Evolutionary conservation across 1,284 basidiomycete genomes (phyloP).

Genomic region (Moesziomyces antarcticus): DNA sequence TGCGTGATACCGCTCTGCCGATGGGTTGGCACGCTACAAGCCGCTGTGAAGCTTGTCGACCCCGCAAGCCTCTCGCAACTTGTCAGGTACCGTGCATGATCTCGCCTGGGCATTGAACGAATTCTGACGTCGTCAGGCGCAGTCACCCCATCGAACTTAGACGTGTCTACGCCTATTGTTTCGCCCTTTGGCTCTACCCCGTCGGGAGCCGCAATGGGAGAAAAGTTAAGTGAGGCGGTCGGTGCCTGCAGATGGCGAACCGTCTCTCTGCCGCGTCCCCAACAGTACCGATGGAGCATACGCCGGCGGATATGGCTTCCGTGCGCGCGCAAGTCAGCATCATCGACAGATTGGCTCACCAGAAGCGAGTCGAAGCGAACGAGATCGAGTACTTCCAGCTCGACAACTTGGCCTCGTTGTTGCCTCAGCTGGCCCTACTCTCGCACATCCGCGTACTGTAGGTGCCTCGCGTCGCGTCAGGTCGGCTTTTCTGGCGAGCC

Average conservation of each 20-base stretch:
- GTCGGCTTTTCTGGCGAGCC: slow-evolving; percentile 3
- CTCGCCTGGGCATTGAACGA: neutral
- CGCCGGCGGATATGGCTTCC: slow-evolving; percentile 1
- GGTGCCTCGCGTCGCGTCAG: slow-evolving; percentile 11
- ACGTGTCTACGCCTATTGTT: neutral
- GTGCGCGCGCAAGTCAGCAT: slow-evolving; percentile 19
- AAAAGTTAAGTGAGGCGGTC: neutral
- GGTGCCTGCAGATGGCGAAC: neutral
- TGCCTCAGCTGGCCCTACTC: neutral
- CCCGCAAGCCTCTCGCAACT: slow-evolving; percentile 2
- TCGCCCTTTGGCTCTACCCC: neutral
- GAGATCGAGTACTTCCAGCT: neutral
- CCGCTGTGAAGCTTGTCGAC: neutral
- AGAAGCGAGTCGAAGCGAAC: slow-evolving; percentile 3
- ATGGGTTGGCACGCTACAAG: slow-evolving; percentile 5
- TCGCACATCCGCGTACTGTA: neutral
- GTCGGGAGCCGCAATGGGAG: neutral
- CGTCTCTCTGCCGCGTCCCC: no score
- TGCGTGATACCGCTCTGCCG: neutral
- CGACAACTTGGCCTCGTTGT: neutral
- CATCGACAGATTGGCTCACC: neutral
- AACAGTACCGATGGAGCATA: no score
- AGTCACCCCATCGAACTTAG: neutral
- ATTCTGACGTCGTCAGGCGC: slow-evolving; percentile 14
- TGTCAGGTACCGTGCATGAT: slow-evolving; percentile 7